These are phyloP conservation scores for Pleurotus pulmonarius DNA, from an alignment of 768 basidiomycete species.

Conservation along the genomic window DNA sequence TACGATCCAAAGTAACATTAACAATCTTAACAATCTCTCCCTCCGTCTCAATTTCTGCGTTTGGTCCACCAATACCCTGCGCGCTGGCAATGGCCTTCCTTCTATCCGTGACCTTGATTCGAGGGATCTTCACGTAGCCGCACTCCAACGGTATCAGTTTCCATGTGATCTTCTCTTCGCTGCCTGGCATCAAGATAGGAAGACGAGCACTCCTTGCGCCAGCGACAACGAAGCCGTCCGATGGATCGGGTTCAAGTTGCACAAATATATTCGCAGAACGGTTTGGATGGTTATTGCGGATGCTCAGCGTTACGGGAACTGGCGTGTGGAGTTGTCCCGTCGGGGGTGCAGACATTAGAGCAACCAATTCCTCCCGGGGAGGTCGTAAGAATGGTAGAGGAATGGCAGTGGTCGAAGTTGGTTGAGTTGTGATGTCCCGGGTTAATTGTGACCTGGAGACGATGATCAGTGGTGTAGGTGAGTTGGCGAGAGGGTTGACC, in stretches of 20 bases:
- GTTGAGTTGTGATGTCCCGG: slow-evolving; percentile 34
- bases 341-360: slow-evolving; percentile 61
- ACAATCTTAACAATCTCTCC: slow-evolving; percentile 52
- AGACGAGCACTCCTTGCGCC: slow-evolving; percentile 67
- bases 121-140: slow-evolving; percentile 60
- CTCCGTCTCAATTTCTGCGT: slow-evolving; percentile 28
- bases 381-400: slow-evolving; percentile 60
- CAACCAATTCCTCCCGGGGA: slow-evolving; percentile 61
- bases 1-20: slow-evolving; percentile 43
- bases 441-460: slow-evolving; percentile 37
- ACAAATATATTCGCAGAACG: slow-evolving; percentile 69
- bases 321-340: slow-evolving; percentile 62
- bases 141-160: slow-evolving; percentile 71
- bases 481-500: slow-evolving; percentile 10
- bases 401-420: slow-evolving; percentile 44
- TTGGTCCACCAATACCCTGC: slow-evolving; percentile 20
- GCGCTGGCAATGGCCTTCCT: slow-evolving; percentile 32
- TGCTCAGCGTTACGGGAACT: slow-evolving; percentile 46
- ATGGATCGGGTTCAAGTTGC: slow-evolving; percentile 63
- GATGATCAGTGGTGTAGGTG: not conserved
- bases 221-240: slow-evolving; percentile 78
- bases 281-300: slow-evolving; percentile 63
- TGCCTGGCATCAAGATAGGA: slow-evolving; percentile 70
- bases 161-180: slow-evolving; percentile 66
- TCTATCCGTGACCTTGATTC: slow-evolving; percentile 53